A percentile compares a stretch with the other conserved stretches of the same genome.
Evolutionary conservation across 306 rosid genomes (phyloP).

Genomic region (Argentina anserina): DNA sequence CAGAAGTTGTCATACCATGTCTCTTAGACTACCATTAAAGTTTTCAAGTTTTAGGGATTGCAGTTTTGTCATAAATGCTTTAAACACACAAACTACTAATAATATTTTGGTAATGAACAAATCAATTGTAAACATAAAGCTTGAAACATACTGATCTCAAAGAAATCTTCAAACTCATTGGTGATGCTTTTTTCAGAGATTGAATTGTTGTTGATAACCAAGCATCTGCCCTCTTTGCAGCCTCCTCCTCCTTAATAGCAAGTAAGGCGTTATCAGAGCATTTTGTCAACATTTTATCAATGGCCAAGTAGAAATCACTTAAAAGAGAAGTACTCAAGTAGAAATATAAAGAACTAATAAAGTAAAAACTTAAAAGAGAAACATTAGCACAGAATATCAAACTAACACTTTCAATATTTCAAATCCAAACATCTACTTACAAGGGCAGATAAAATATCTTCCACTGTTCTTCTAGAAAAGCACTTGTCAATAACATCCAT

Average conservation of each 20-base stretch:
- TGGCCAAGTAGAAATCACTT: slow-evolving; percentile 14
- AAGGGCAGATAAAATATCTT: slow-evolving; percentile 70
- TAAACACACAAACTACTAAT: not conserved
- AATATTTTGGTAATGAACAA: not conserved
- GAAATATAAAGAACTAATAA: not conserved
- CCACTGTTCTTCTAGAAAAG: slow-evolving; percentile 71
- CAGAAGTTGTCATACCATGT: not conserved
- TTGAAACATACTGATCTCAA: slow-evolving; percentile 58
- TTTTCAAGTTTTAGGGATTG: not conserved
- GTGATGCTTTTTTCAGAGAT: slow-evolving; percentile 73
- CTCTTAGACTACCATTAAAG: not conserved
- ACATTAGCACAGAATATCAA: not conserved
- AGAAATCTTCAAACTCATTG: slow-evolving; percentile 74
- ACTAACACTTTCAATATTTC: not conserved
- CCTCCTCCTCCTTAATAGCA: slow-evolving; percentile 58
- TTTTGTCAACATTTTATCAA: slow-evolving; percentile 7
- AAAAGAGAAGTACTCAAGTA: not conserved
- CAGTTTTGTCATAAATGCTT: not conserved
- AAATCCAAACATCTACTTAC: slow-evolving; percentile 46
- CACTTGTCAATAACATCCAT: slow-evolving; percentile 68
- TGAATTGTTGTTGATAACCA: slow-evolving; percentile 67
- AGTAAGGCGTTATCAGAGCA: slow-evolving; percentile 18
- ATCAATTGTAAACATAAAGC: not conserved
- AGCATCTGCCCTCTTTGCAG: slow-evolving; percentile 33
- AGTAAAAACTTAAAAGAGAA: not conserved